These are phyloP conservation scores for Sporodiniella umbellata DNA, from an alignment of 371 early-diverging fungal genomes.

Conservation along the genomic window DNA sequence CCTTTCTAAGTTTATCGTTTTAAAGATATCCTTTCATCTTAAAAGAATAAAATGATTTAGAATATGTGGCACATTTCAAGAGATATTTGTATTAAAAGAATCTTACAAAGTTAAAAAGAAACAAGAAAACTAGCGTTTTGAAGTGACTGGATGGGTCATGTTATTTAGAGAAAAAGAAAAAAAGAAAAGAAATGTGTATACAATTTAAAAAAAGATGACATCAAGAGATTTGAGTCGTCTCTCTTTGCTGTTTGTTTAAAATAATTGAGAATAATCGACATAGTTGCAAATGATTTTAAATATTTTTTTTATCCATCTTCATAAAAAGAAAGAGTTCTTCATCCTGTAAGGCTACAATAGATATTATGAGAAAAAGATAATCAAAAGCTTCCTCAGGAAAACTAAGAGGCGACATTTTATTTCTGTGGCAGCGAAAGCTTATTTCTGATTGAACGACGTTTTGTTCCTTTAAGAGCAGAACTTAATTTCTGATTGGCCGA, in stretches of 20 bases:
- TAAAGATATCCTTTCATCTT: no score
- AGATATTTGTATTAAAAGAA: no score
- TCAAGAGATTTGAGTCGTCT: no score
- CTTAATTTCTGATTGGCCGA: background rate
- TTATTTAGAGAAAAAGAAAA: no score
- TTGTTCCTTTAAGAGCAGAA: background rate
- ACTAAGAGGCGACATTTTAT: constrained; percentile 5
- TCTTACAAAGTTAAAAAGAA: no score
- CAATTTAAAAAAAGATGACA: no score
- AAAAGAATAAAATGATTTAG: no score
- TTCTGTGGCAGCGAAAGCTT: background rate
- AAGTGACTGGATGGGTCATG: no score
- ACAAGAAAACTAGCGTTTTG: no score
- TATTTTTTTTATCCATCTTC: constrained; percentile 7
- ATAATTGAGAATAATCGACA: background rate
- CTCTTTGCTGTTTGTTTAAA: background rate
- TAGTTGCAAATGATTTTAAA: constrained; percentile 1
- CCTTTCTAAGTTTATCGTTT: no score
- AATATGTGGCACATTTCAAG: no score
- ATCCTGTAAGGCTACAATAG: constrained; percentile 12
- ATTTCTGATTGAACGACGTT: background rate
- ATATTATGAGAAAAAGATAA: constrained; percentile 14
- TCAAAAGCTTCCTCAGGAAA: constrained; percentile 4
- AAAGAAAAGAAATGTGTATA: no score
- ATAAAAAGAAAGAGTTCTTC: constrained; percentile 5